Evolutionary conservation across 169 alveolate species (phyloP).

Genomic region (Hammondia hammondi): DNA sequence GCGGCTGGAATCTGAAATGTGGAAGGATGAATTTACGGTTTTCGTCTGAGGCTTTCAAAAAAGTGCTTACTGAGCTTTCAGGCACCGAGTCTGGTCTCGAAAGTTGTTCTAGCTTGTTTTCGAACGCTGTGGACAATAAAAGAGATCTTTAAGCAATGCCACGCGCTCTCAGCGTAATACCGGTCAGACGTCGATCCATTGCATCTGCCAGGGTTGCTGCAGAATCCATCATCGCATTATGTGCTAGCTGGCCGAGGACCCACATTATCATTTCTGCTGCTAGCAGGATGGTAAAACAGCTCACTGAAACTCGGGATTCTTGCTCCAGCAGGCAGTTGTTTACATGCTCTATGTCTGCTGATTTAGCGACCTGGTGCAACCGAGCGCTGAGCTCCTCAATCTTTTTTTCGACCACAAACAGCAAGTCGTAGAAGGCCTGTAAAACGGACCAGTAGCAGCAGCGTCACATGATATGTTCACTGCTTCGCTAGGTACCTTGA

Average conservation of each 20-base stretch:
- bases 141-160: too few relatives aligned
- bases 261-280: neutral
- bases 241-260: neutral
- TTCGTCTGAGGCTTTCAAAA: too few relatives aligned
- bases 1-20: neutral
- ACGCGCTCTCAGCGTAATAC: neutral
- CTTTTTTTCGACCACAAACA: neutral
- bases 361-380: neutral
- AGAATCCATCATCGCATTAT: conserved; percentile 10
- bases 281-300: neutral
- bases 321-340: neutral
- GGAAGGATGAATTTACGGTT: neutral
- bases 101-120: neutral
- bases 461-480: neutral
- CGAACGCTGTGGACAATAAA: neutral
- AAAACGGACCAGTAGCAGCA: neutral
- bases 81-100: neutral
- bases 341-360: neutral
- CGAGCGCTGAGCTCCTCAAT: neutral
- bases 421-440: neutral
- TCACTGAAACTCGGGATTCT: neutral
- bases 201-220: conserved; percentile 2
- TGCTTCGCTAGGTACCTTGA: neutral
- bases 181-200: conserved; percentile 19
- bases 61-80: neutral